A percentile compares a stretch with the other conserved stretches of the same genome.
phyloP scores from a whole-genome alignment of 2,329 filamentous ascomycete species.

The Neopestalotiopsis clavispora region DNA sequence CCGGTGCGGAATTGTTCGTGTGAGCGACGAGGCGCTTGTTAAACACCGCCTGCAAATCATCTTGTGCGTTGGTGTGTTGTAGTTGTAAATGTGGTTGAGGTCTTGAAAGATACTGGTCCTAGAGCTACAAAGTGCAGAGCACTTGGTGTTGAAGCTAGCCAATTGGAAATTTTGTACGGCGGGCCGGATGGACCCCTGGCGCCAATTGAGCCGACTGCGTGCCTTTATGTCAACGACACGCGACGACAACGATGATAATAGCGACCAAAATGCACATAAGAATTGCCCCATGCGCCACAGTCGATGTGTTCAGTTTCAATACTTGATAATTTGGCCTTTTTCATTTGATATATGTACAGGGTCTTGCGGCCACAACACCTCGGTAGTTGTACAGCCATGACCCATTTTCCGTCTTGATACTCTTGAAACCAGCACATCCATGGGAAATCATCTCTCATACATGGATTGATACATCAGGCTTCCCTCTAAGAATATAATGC shows the following conservation, averaged over 20 bases:
- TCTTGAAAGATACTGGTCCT: not conserved
- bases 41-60: constrained; percentile 57
- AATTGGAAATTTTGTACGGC: constrained; percentile 19
- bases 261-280: not conserved
- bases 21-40: constrained; percentile 45
- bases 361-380: not conserved
- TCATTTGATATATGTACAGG: constrained; percentile 3
- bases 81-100: constrained; percentile 6
- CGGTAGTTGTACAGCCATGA: not conserved
- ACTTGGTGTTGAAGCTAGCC: constrained; percentile 16
- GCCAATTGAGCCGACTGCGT: not conserved
- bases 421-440: not conserved
- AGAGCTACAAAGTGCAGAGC: constrained; percentile 7
- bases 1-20: not conserved
- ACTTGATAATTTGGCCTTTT: not conserved
- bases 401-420: not conserved
- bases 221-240: not conserved
- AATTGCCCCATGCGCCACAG: not conserved
- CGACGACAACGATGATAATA: not conserved
- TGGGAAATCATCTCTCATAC: not conserved
- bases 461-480: not conserved
- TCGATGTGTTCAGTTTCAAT: not conserved
- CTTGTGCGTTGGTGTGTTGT: constrained; percentile 19
- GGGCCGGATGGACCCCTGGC: constrained; percentile 15
- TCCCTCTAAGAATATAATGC: not conserved